Evolutionary conservation across 768 basidiomycete genomes (phyloP).

Genomic region (Chalciporus piperatus): DNA sequence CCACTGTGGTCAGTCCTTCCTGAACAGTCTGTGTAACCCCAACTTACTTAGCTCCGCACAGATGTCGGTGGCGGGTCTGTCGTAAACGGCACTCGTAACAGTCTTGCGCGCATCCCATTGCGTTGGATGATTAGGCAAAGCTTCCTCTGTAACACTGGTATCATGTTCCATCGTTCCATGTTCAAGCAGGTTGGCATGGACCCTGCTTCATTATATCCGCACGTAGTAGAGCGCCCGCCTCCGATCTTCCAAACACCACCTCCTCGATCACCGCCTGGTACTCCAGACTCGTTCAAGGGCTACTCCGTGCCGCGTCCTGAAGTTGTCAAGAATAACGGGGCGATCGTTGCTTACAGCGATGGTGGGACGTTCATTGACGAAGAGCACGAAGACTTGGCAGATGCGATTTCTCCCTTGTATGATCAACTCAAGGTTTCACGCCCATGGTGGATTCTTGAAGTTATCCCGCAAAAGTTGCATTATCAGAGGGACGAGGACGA

Average conservation of each 20-base stretch:
- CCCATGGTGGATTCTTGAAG: constrained; percentile 69
- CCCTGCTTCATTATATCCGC: constrained; percentile 43
- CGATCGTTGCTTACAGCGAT: constrained; percentile 17
- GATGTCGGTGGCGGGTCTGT: constrained; percentile 78
- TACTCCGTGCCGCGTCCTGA: constrained; percentile 14
- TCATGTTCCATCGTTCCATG: constrained; percentile 50
- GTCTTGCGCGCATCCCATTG: constrained; percentile 66
- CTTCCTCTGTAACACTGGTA: constrained; percentile 53
- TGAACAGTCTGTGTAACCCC: background rate
- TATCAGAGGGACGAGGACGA: constrained; percentile 27
- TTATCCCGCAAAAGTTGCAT: constrained; percentile 37
- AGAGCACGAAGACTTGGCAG: constrained; percentile 62
- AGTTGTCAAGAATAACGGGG: constrained; percentile 9
- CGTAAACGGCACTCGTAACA: constrained; percentile 51
- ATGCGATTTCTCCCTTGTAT: constrained; percentile 49
- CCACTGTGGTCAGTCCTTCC: constrained; percentile 54
- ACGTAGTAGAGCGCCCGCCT: constrained; percentile 41
- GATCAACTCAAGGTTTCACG: constrained; percentile 53
- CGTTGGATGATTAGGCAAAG: constrained; percentile 77
- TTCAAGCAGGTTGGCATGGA: constrained; percentile 47
- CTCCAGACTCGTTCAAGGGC: constrained; percentile 11
- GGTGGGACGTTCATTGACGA: constrained; percentile 36
- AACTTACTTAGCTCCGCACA: constrained; percentile 22
- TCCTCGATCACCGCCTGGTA: constrained; percentile 9
- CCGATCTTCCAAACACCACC: constrained; percentile 29